phyloP scores from a whole-genome alignment of 345 rosid species.

The Crucihimalaya himalaica region DNA sequence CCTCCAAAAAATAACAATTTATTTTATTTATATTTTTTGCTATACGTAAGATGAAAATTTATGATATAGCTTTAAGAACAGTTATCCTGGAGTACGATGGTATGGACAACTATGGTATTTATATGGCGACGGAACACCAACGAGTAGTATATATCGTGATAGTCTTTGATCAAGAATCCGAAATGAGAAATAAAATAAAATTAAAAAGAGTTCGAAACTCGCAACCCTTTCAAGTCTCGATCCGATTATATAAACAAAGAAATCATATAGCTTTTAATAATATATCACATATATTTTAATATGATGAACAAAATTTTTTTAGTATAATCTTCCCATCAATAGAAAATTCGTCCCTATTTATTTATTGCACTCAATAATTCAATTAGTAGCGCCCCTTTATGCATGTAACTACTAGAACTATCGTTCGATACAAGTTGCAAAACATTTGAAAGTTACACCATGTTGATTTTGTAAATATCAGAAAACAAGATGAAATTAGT shows the following conservation, averaged over 20 bases:
- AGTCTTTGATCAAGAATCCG: background rate
- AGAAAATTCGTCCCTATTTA: background rate
- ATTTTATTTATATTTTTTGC: no score
- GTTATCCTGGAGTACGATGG: constrained; percentile 3
- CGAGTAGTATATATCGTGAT: background rate
- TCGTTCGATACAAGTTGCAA: background rate
- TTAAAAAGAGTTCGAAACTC: background rate
- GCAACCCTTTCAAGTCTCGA: background rate
- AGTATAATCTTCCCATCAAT: background rate
- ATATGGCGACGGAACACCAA: constrained; percentile 20
- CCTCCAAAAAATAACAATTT: background rate
- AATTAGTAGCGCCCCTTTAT: background rate
- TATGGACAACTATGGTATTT: background rate
- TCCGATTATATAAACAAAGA: background rate
- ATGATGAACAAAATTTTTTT: background rate
- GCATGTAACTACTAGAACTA: background rate
- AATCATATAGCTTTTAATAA: background rate
- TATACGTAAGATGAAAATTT: background rate
- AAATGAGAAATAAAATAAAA: background rate
- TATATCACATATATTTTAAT: background rate
- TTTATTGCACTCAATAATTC: background rate
- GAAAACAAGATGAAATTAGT: background rate
- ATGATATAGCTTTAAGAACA: background rate
- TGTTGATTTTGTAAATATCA: background rate
- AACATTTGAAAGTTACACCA: background rate